phyloP scores from a whole-genome alignment of 2,329 filamentous ascomycete genomes.

The Cephalotrichum gorgonifer region DNA sequence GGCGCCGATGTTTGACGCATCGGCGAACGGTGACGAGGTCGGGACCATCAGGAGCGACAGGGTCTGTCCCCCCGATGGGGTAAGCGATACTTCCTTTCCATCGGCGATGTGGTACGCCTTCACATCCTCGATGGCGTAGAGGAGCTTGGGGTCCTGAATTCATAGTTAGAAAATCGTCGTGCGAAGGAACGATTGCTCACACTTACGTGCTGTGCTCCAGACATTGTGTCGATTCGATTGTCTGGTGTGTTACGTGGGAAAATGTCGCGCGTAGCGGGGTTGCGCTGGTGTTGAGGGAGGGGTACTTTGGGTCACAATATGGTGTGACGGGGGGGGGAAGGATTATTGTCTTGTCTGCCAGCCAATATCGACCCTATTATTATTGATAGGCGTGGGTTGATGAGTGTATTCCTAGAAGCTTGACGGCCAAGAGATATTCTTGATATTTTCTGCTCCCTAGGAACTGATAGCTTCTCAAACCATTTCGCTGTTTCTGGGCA shows the following conservation, averaged over 20 bases:
- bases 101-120: slow-evolving; percentile 84
- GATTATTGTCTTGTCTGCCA: too few species aligned
- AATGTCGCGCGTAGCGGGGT: background rate
- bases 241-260: background rate
- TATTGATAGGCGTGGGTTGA: too few species aligned
- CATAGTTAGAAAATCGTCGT: background rate
- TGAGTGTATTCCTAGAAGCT: too few species aligned
- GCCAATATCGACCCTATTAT: too few species aligned
- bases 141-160: slow-evolving; percentile 50
- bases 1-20: slow-evolving; percentile 41
- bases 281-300: background rate
- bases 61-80: slow-evolving; percentile 77
- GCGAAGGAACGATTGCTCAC: background rate
- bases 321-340: too few species aligned
- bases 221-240: background rate
- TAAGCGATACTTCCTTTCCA: slow-evolving; percentile 75
- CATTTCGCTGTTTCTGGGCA: too few species aligned
- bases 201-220: slow-evolving; percentile 4
- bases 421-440: too few species aligned
- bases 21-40: slow-evolving; percentile 63
- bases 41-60: slow-evolving; percentile 93
- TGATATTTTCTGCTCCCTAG: too few species aligned
- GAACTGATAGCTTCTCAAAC: too few species aligned
- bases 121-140: slow-evolving; percentile 72
- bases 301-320: background rate